A percentile compares a stretch with the other conserved stretches of the same genome.
Conservation (phyloP, 352 stramenopile species). For the Phytophthora constricta region DNA sequence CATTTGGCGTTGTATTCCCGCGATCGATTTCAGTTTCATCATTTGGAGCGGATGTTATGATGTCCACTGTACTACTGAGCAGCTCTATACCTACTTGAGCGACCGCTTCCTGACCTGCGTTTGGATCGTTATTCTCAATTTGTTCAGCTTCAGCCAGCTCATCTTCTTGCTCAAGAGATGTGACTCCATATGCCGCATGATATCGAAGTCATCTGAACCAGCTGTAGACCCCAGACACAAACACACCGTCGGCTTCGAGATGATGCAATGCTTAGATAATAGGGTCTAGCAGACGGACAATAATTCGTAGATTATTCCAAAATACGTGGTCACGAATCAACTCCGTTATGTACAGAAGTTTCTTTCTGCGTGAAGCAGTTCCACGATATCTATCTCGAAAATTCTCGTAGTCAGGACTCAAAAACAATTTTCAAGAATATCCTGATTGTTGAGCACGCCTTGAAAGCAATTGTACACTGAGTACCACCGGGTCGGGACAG, state of each 20-base stretch:
- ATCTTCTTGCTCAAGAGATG: background rate
- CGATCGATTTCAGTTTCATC: background rate
- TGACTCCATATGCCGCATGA: slow-evolving; percentile 2
- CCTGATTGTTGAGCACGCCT: background rate
- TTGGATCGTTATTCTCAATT: too few species aligned
- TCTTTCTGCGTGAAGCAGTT: background rate
- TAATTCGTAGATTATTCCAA: background rate
- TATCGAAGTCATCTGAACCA: slow-evolving; percentile 1
- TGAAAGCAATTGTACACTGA: background rate
- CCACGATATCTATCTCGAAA: slow-evolving; percentile 5
- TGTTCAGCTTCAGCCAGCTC: too few species aligned
- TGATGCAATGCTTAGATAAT: background rate
- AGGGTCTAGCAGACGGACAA: slow-evolving; percentile 1
- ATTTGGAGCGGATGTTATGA: background rate
- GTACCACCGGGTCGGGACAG: slow-evolving; percentile 3
- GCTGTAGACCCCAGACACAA: background rate
- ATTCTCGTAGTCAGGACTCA: slow-evolving; percentile 1
- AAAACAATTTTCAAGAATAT: slow-evolving; percentile 3
- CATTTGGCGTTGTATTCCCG: too few species aligned
- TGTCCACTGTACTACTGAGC: background rate
- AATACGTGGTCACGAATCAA: background rate
- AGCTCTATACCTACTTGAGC: background rate
- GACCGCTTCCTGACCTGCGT: background rate
- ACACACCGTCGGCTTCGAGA: background rate
- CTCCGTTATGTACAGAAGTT: background rate